These are phyloP conservation scores for Zygnema cylindricum DNA, from an alignment of 139 green algal species.

Conservation along the genomic window DNA sequence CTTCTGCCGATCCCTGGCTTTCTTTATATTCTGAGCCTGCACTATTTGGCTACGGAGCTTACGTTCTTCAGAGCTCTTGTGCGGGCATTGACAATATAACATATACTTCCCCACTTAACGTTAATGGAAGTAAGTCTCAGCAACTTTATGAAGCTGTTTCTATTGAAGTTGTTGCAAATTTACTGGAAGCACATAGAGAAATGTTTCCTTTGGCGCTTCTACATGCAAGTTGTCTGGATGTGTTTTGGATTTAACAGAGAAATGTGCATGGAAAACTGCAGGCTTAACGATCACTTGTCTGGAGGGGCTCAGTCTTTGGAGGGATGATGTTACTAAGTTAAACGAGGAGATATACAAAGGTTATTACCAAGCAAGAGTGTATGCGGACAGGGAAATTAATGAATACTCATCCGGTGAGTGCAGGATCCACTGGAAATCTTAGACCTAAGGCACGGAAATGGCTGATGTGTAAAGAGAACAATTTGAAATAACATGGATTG, in stretches of 20 bases:
- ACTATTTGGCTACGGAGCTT: not conserved
- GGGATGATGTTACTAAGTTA: not conserved
- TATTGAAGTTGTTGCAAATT: too few species aligned
- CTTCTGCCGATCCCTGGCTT: not conserved
- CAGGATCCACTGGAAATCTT: not conserved
- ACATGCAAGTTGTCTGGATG: too few species aligned
- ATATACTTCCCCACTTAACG: too few species aligned
- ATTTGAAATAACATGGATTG: not conserved
- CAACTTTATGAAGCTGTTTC: too few species aligned
- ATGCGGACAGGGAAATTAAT: constrained; percentile 18
- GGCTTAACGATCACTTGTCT: too few species aligned
- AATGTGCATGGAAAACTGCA: too few species aligned
- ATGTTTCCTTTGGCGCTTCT: too few species aligned
- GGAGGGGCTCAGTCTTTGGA: constrained; percentile 24
- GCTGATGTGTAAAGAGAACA: not conserved
- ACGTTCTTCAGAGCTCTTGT: too few species aligned
- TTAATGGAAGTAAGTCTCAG: too few species aligned
- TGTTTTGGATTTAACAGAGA: too few species aligned
- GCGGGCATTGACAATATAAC: too few species aligned
- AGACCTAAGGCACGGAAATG: not conserved
- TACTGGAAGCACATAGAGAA: too few species aligned
- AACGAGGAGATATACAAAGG: constrained; percentile 43
- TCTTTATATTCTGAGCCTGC: not conserved
- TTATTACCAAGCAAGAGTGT: constrained; percentile 28
- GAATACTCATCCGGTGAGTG: constrained; percentile 9